A percentile compares a stretch with the other conserved stretches of the same genome.
These are phyloP conservation scores for Stylosanthes scabra DNA, from an alignment of 331 rosid genomes.

Conservation along the genomic window DNA sequence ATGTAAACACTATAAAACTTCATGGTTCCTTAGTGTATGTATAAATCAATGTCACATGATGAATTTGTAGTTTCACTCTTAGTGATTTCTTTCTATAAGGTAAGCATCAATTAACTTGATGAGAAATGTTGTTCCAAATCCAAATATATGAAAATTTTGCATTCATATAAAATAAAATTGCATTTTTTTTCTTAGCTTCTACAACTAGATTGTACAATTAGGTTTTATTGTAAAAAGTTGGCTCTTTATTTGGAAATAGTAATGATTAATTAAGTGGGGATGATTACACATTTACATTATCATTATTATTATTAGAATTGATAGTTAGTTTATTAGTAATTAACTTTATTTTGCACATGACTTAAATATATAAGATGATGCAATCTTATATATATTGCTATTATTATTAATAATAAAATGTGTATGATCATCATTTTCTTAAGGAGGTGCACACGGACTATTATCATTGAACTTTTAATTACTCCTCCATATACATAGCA, in stretches of 20 bases:
- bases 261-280: constrained; percentile 7
- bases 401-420: neutral
- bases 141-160: too few relatives aligned
- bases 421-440: constrained; percentile 16
- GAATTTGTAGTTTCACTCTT: too few relatives aligned
- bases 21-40: neutral
- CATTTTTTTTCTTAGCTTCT: too few relatives aligned
- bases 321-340: neutral
- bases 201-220: too few relatives aligned
- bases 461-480: constrained; percentile 42
- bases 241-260: too few relatives aligned
- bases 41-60: neutral
- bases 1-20: neutral
- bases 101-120: too few relatives aligned
- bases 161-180: too few relatives aligned
- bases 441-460: constrained; percentile 44
- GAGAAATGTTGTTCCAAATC: too few relatives aligned
- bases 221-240: too few relatives aligned
- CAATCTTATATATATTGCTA: too few relatives aligned
- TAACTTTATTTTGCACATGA: neutral
- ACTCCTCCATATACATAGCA: too few relatives aligned
- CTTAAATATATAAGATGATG: neutral
- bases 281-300: constrained; percentile 22
- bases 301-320: neutral
- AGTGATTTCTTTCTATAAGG: neutral